Evolutionary conservation across 257 asterid species (phyloP).

Genomic region (Cinchona pubescens): DNA sequence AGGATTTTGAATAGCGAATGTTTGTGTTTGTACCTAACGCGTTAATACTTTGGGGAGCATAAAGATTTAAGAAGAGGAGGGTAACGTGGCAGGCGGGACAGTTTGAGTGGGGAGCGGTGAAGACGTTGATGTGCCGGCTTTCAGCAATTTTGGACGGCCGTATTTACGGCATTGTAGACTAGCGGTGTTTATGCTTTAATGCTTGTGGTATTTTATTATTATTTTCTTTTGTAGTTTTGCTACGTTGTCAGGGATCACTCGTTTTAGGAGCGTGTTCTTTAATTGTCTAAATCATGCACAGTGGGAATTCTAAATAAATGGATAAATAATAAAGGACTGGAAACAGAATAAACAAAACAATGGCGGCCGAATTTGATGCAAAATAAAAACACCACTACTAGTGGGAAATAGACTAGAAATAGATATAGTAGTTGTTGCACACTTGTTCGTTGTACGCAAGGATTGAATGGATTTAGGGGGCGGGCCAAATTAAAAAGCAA

Average conservation of each 20-base stretch:
- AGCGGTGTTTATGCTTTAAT: background rate
- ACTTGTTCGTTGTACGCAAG: too few species aligned
- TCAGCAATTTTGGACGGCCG: conserved; percentile 37
- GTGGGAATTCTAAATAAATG: background rate
- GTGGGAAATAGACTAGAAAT: background rate
- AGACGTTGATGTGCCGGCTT: conserved; percentile 52
- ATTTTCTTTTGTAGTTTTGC: background rate
- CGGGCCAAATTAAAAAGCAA: background rate
- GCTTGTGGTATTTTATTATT: background rate
- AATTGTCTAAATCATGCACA: background rate
- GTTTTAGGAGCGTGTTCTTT: background rate
- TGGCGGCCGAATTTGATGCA: conserved; percentile 3
- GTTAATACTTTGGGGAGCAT: too few species aligned
- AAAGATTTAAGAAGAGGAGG: background rate
- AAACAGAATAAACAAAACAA: background rate
- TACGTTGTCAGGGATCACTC: background rate
- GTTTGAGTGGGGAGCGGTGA: background rate
- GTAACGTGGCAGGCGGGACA: conserved; percentile 53
- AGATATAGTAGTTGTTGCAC: too few species aligned
- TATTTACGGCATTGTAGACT: conserved; percentile 13
- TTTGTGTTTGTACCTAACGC: too few species aligned
- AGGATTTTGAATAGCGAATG: too few species aligned
- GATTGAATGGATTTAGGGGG: background rate
- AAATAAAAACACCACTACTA: background rate
- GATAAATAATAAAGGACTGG: background rate